Evolutionary conservation across 1,284 basidiomycete genomes (phyloP), one percentile per base, ranked within the genome.

Genomic region (Phylloporus gajari): DNA sequence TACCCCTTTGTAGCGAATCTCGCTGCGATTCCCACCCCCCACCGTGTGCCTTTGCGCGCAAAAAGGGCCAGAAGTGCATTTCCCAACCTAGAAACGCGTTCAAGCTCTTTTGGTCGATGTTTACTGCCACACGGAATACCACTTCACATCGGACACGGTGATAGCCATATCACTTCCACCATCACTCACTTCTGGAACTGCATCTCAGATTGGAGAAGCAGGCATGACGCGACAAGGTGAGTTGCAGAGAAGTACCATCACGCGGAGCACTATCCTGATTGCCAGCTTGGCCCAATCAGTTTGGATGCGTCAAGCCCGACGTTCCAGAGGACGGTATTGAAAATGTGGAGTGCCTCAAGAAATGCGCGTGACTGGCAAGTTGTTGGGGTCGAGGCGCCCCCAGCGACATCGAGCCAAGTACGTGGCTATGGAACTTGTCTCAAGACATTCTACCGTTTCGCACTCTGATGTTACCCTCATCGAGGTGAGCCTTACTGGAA

Each of bases 211-310:
- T 80, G 8, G 86, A 89, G 66, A 89, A 88, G 74, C 80, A 83
- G 51, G 75, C 84, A 21, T 93, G 88, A 85, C 85, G 86, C 62
- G 81, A 85, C 68, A 86, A 86, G 74, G 91, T 92, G 2, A 84
- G n/a, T 86, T 25, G 81, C 86, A 27, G 91, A 90, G 78, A 93
- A 93, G 79, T 80, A 84, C 11, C 85, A 88, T 59, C 93, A 94
- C 75, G 81, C 83, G 27, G 78, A 81, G 25, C 86, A 85, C 73
- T 88, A 91, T 73, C 91, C 91, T 32, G 83, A 85, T 19, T 44
- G 44, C 69, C 92, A 91, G 75, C 86, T 85, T 87, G n/a, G 75
- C 83, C 17, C 6, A 13, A 13, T 42, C 13, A 42, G 40, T 85
- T 84, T 70, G 84, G 84, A 67, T 84, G 83, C 0, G 66, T 84